Evolutionary conservation across 495 filamentous ascomycete species (phyloP).

Genomic region (Penicillium soppii): DNA sequence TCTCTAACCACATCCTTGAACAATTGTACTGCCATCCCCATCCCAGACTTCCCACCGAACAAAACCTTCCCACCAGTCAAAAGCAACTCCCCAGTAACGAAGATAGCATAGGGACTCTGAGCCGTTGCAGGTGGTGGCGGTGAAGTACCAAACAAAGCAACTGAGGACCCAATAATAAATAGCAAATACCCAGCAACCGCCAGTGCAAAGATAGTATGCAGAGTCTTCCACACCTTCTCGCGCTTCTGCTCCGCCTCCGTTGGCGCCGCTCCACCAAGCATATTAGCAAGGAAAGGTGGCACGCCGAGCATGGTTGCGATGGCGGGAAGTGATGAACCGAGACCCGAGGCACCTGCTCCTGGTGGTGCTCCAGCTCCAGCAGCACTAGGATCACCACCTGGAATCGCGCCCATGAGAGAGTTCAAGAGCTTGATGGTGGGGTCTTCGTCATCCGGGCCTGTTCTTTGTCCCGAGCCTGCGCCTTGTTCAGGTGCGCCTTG

Average conservation of each 20-base stretch:
- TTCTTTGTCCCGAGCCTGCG: conserved; percentile 25
- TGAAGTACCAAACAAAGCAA: conserved; percentile 42
- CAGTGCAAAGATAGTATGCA: conserved; percentile 74
- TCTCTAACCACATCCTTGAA: conserved; percentile 64
- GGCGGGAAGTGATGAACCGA: conserved; percentile 33
- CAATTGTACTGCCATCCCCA: conserved; percentile 59
- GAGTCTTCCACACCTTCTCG: conserved; percentile 65
- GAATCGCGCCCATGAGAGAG: conserved; percentile 54
- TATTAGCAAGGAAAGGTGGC: conserved; percentile 46
- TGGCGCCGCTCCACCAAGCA: conserved; percentile 33
- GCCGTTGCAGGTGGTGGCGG: conserved; percentile 64
- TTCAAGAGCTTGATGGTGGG: conserved; percentile 62
- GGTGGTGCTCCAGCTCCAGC: conserved; percentile 31
- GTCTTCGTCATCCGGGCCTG: conserved; percentile 49
- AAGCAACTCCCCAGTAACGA: conserved; percentile 76
- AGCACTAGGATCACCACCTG: conserved; percentile 26
- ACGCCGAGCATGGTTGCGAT: conserved; percentile 35
- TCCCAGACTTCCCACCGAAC: conserved; percentile 38
- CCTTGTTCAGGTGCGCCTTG: conserved; percentile 31
- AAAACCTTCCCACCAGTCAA: conserved; percentile 67
- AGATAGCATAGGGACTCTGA: conserved; percentile 70
- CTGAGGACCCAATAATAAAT: conserved; percentile 35
- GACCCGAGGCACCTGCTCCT: conserved; percentile 7
- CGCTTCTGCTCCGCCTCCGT: conserved; percentile 45
- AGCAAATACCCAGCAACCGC: conserved; percentile 68